A percentile compares a stretch with the other conserved stretches of the same genome.
phyloP scores from a whole-genome alignment of 2,329 filamentous ascomycete genomes.

The Sarocladiaceae sp. region DNA sequence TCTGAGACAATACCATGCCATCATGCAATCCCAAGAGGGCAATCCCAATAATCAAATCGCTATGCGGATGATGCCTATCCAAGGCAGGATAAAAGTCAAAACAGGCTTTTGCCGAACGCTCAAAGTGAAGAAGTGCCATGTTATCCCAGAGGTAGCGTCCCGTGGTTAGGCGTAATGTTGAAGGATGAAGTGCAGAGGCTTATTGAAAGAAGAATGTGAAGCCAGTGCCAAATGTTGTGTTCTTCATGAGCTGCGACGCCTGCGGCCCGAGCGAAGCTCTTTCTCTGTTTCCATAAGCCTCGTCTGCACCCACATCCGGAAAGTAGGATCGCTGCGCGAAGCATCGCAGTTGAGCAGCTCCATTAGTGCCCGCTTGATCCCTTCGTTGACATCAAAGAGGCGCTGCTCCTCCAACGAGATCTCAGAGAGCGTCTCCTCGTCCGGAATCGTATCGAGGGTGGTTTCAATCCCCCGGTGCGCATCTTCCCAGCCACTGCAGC shows the following conservation, averaged over 20 bases:
- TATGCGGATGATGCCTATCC: too few species aligned
- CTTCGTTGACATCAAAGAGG: conserved; percentile 51
- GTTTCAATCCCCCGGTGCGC: conserved; percentile 16
- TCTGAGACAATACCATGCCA: too few species aligned
- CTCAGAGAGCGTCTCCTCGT: conserved; percentile 41
- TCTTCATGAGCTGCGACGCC: conserved; percentile 28
- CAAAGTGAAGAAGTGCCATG: too few species aligned
- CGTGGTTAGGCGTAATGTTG: too few species aligned
- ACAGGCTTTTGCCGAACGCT: too few species aligned
- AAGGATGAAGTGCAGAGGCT: not conserved
- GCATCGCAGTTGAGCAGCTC: conserved; percentile 55
- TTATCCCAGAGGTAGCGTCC: too few species aligned
- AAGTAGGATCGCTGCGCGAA: conserved; percentile 42
- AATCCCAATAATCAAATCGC: too few species aligned
- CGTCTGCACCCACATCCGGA: conserved; percentile 53
- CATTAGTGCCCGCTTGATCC: conserved; percentile 55
- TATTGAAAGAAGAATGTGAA: not conserved
- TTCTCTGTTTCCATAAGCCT: conserved; percentile 55
- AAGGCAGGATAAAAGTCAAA: too few species aligned
- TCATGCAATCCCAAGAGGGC: too few species aligned
- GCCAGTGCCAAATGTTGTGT: not conserved
- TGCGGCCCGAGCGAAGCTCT: conserved; percentile 47
- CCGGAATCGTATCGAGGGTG: conserved; percentile 33
- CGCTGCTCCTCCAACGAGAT: conserved; percentile 47
- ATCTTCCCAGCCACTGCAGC: conserved; percentile 28